Evolutionary conservation across 2,329 filamentous ascomycete species (phyloP).

Genomic region (Aspergillus uvarum): DNA sequence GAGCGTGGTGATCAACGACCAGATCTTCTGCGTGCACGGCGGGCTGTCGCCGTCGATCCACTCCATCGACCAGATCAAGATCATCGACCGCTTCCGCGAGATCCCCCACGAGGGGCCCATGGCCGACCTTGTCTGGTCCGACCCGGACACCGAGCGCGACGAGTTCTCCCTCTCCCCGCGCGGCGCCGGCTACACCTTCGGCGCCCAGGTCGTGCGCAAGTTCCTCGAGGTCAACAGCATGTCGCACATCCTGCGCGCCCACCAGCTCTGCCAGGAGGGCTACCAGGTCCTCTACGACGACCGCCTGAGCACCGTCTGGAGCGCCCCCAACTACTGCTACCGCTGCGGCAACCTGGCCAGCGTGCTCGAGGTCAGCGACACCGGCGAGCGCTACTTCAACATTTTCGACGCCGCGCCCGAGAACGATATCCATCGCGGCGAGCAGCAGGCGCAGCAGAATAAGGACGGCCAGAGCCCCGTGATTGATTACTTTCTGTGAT

Average conservation of each 20-base stretch:
- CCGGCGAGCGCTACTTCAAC: constrained; percentile 92
- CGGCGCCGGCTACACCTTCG: constrained; percentile 95
- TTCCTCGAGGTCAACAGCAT: constrained; percentile 97
- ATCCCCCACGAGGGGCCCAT: constrained; percentile 98
- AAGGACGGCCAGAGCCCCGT: constrained; percentile 70
- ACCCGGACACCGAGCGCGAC: constrained; percentile 94
- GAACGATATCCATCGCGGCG: constrained; percentile 77
- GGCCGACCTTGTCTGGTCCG: constrained; percentile 99
- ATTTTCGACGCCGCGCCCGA: constrained; percentile 96
- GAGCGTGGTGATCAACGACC: constrained; percentile 96
- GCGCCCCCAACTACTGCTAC: constrained; percentile 94
- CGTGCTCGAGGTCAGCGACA: constrained; percentile 92
- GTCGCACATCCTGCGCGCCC: constrained; percentile 96
- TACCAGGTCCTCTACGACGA: constrained; percentile 97
- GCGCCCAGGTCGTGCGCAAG: constrained; percentile 96
- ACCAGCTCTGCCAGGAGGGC: constrained; percentile 96
- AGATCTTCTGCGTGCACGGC: constrained; percentile 98
- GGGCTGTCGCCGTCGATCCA: constrained; percentile 89
- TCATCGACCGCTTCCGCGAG: constrained; percentile 97
- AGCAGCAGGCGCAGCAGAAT: constrained; percentile 69
- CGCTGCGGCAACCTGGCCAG: constrained; percentile 96
- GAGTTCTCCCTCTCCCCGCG: constrained; percentile 93
- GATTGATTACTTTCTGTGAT: constrained; percentile 70
- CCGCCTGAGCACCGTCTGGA: constrained; percentile 93
- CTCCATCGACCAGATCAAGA: constrained; percentile 98